Base-by-base conservation (phyloP, 139 green algal species). In the Picochlorum costavermella region DNA sequence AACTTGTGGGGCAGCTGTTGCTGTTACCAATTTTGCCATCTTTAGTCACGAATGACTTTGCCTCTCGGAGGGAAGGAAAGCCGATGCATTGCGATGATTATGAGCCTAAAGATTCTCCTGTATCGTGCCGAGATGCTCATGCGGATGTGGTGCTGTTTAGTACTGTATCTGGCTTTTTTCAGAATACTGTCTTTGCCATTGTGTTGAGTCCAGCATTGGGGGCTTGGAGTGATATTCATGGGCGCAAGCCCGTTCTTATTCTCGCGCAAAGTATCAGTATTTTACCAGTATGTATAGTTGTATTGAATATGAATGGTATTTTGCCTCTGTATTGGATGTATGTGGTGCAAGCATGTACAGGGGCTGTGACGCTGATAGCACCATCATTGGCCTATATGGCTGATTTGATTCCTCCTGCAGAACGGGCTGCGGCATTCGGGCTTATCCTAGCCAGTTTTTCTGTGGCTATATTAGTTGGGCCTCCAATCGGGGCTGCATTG, bases 41-140 rank as follows among this genome's bases (percentile, higher is more conserved):
- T 14, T 61, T 93, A 0, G 66, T 87, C 28, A 92, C 84, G 5
- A 82, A 95, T 58, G 88, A 85, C 50, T 94, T 95, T 61, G 86
- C 88, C 0, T 81, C 72, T 14, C 57, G 75, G 1, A 50, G 63
- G 11, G 73, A 80, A 17, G 79, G 83, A 4, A 17, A 76, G 12
- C 30, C 50, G 16, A 65, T 95, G 12, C 68, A 88, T 49, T 95
- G 88, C 67, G 74, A 90, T 44, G 67, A 71, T 28, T 77, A 67
- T 49, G n/a, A n/a, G 1, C 43, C 37, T 1, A 12, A 64, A n/a
- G 37, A 80, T 31, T 43, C 61, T 8, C 71, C 75, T 23, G 23
- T 45, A 28, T 57, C 64, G 0, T 90, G 83, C 65, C 48, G 68
- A 12, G 65, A 88, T 33, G 84, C 83, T 2, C 83, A 90, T 37